Conservation (phyloP, 108 stramenopile genomes). For the Aureococcus anophagefferens region DNA sequence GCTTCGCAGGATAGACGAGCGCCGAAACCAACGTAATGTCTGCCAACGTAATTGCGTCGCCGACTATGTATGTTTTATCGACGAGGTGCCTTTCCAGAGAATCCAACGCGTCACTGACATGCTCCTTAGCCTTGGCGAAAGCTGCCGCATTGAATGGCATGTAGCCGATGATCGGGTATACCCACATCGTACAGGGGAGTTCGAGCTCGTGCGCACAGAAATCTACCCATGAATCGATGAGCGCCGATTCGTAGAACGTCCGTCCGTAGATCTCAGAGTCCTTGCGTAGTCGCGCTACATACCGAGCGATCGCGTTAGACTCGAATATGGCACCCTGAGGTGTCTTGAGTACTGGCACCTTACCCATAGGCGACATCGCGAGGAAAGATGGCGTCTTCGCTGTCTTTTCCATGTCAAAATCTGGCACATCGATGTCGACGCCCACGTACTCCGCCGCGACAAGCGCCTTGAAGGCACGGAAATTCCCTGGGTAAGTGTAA, state of each 20-base stretch:
- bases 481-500: slow-evolving; percentile 61
- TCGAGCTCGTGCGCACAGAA: slow-evolving; percentile 71
- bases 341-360: slow-evolving; percentile 72
- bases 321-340: slow-evolving; percentile 58
- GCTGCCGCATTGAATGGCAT: slow-evolving; percentile 55
- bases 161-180: slow-evolving; percentile 76
- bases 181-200: slow-evolving; percentile 76
- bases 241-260: slow-evolving; percentile 50
- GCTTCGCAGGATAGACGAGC: slow-evolving; percentile 75
- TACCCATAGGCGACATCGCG: slow-evolving; percentile 70
- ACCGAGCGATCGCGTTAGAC: slow-evolving; percentile 72
- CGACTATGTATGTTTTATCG: slow-evolving; percentile 56
- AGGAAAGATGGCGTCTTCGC: slow-evolving; percentile 33
- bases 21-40: slow-evolving; percentile 75
- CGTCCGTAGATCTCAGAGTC: slow-evolving; percentile 65
- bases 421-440: slow-evolving; percentile 54
- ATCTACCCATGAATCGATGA: slow-evolving; percentile 76
- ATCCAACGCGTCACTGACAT: slow-evolving; percentile 49
- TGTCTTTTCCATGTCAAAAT: slow-evolving; percentile 37
- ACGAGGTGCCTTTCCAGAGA: slow-evolving; percentile 54
- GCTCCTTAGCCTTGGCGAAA: slow-evolving; percentile 56
- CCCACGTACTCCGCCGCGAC: slow-evolving; percentile 81
- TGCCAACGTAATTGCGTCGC: slow-evolving; percentile 68
- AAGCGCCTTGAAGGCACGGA: slow-evolving; percentile 79
- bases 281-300: slow-evolving; percentile 58